phyloP scores from a whole-genome alignment of 2,329 filamentous ascomycete genomes.

The Aspergillus ochraceus region DNA sequence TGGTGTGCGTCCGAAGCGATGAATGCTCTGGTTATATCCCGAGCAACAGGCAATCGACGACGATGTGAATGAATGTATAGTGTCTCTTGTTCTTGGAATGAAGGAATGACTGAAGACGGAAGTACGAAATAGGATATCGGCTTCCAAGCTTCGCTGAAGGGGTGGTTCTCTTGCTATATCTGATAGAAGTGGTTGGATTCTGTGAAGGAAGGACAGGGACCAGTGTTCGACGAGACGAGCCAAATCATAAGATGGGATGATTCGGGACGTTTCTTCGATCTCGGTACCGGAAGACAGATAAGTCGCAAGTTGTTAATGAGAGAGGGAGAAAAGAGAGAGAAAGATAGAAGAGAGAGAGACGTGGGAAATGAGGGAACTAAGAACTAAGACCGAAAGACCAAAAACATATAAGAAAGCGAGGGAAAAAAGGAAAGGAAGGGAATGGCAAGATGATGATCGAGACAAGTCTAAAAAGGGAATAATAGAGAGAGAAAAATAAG shows the following conservation, averaged over 20 bases:
- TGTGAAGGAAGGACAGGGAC: slow-evolving; percentile 37
- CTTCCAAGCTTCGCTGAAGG: neutral
- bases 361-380: slow-evolving; percentile 13
- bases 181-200: neutral
- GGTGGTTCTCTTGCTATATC: neutral
- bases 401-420: slow-evolving; percentile 18
- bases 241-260: slow-evolving; percentile 17
- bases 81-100: slow-evolving; percentile 30
- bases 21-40: neutral
- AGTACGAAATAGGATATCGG: slow-evolving; percentile 7
- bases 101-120: slow-evolving; percentile 40
- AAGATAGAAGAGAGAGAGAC: slow-evolving; percentile 28
- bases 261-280: slow-evolving; percentile 17
- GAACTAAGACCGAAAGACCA: slow-evolving; percentile 8
- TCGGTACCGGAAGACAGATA: slow-evolving; percentile 27
- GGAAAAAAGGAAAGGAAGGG: slow-evolving; percentile 23
- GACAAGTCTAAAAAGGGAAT: slow-evolving; percentile 28
- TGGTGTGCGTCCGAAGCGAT: slow-evolving; percentile 7
- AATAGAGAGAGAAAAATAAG: slow-evolving; percentile 20
- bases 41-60: slow-evolving; percentile 5
- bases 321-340: slow-evolving; percentile 28
- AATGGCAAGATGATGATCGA: slow-evolving; percentile 32
- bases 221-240: slow-evolving; percentile 24
- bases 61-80: slow-evolving; percentile 23
- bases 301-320: slow-evolving; percentile 20